Base-by-base conservation (phyloP, 139 green algal genomes). In the Chlorella sp. region DNA sequence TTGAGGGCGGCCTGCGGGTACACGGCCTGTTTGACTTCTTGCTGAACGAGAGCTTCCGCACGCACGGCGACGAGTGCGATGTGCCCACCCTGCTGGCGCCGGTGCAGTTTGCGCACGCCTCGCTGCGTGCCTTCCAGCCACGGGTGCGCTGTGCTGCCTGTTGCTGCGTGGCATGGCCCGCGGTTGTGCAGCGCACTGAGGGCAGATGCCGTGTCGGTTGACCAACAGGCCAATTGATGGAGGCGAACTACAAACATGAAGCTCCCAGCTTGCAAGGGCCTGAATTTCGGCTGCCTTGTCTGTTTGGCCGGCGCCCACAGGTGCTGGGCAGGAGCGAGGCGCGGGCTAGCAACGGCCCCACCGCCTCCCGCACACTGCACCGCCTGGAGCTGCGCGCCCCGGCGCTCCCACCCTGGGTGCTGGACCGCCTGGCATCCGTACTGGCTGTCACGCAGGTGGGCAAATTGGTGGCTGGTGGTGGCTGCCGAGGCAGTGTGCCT, bases 1-100 rank as follows among this genome's bases (percentile, higher is more conserved):
- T 95, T 78, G 71, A 91, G 5, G 91, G 91, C 0, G 62, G 78
- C 2, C 15, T 82, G 5, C 80, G 88, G 6, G 93, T 94, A 56
- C 90, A 94, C 55, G 89, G 87, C 25, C 85, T 95, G 20, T 94
- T 92, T 64, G 90, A 96, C 62, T 92, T 88, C 32, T 73, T 95
- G 28, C 32, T 94, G 26, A 87, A 92, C 47, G 88, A 93, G 38
- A 41, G 28, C 5, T 86, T 85, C 21, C 51, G 34, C n/a, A 4
- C 44, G 3, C 41, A 87, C 39, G 82, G 78, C 0, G 81, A 89
- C 15, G 76, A 72, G 21, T 89, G 68, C 36, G 93, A 96, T 51
- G 85, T 96, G 68, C 93, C 93, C 21, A 36, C 88, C 70, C 87
- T 96, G 72, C 82, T 94, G 64, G 81, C 93, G 39, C 93, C 93